Evolutionary conservation across 2,329 filamentous ascomycete genomes (phyloP).

Genomic region (Colletotrichum magnum): DNA sequence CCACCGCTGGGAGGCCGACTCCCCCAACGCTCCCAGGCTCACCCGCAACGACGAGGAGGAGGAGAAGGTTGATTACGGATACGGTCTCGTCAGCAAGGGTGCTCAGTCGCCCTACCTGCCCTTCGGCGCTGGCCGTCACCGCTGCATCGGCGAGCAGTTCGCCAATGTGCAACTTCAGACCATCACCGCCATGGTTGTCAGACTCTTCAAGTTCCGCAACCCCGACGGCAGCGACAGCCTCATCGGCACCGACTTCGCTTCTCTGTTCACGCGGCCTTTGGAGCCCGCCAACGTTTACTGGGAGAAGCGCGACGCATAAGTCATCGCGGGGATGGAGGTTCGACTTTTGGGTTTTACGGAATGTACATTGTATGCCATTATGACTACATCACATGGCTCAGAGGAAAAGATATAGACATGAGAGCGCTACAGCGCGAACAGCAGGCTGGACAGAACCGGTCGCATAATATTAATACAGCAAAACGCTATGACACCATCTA

Average conservation of each 20-base stretch:
- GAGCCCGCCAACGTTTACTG: constrained; percentile 81
- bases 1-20: constrained; percentile 85
- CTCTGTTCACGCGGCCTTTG: constrained; percentile 80
- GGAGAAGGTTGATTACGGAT: constrained; percentile 92
- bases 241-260: constrained; percentile 77
- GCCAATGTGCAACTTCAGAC: constrained; percentile 93
- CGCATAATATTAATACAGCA: constrained; percentile 39
- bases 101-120: constrained; percentile 91
- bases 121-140: constrained; percentile 92
- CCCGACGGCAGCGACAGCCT: constrained; percentile 78
- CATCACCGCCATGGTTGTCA: constrained; percentile 82
- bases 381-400: constrained; percentile 29
- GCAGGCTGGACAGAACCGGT: constrained; percentile 19
- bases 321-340: neutral
- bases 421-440: constrained; percentile 28
- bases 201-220: constrained; percentile 85
- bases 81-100: constrained; percentile 93
- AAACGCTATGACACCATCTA: constrained; percentile 35
- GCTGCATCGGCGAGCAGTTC: constrained; percentile 97
- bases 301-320: constrained; percentile 72
- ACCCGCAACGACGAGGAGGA: constrained; percentile 62
- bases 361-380: constrained; percentile 35
- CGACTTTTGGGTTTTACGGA: constrained; percentile 9
- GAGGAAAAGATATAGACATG: constrained; percentile 32
- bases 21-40: constrained; percentile 66